A percentile compares a stretch with the other conserved stretches of the same genome.
phyloP scores from a whole-genome alignment of 1,139 yeast genomes.

The Yamadazyma spencermartinsiae region DNA sequence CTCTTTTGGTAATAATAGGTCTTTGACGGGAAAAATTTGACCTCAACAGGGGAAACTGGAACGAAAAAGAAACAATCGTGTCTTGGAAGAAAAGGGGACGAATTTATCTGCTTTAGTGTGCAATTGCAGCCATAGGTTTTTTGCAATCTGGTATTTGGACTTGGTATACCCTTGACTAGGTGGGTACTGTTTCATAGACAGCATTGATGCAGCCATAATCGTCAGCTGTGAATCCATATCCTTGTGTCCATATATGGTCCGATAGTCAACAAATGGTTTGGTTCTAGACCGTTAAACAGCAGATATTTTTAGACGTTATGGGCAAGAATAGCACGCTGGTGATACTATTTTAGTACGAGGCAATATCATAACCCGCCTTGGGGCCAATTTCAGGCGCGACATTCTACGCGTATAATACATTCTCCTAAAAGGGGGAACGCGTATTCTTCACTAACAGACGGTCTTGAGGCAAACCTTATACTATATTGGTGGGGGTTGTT shows the following conservation, averaged over 20 bases:
- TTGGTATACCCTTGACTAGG: too few species aligned
- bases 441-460: too few species aligned
- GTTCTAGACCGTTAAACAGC: too few species aligned
- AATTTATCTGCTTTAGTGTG: background rate
- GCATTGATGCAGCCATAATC: too few species aligned
- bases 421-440: background rate
- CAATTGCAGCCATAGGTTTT: background rate
- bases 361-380: slow-evolving; percentile 1
- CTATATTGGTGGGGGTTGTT: too few species aligned
- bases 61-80: background rate
- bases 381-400: background rate
- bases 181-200: too few species aligned
- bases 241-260: too few species aligned
- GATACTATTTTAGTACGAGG: background rate
- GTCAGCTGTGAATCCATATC: too few species aligned
- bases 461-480: too few species aligned
- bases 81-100: background rate
- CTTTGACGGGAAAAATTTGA: background rate
- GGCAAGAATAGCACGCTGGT: too few species aligned
- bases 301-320: too few species aligned
- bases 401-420: background rate
- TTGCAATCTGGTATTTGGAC: background rate
- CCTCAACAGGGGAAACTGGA: background rate
- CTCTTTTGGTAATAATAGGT: background rate
- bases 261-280: too few species aligned